Evolutionary conservation across 2,329 filamentous ascomycete species (phyloP), one percentile per base, ranked within the genome.

Genomic region (Diaporthe sp.): DNA sequence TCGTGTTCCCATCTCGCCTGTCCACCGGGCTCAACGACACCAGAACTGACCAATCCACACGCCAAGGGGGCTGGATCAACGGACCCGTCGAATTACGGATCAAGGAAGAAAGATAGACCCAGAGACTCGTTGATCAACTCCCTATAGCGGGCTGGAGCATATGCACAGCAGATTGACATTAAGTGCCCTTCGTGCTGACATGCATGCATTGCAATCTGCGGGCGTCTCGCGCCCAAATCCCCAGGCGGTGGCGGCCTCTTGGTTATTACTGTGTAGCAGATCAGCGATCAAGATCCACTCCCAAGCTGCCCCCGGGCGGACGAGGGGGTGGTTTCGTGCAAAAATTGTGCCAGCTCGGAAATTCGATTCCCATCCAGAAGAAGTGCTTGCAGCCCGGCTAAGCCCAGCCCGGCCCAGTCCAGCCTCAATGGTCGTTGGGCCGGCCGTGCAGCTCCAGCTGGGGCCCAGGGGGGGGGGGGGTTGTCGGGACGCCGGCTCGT

Each of bases 131-230:
- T 44, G 39, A 39, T 39, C 34, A 20, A 28, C 39, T 65, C 60
- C 31, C 60, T 25, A 31, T 65, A 65, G 61, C 25, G 61, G 58
- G 10, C 28, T 65, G 61, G 61, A 47, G 6, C 61, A 34, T 15
- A 49, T 65, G 61, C 61, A 65, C 39, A 49, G 61, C 42, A 65
- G 61, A 65, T 65, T 65, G 31, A 25, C 31, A 39, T 3, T 13
- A 53, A 6, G 13, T 25, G 22, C 49, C n/a, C n/a, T 42, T 22
- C 12, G 13, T 55, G 65, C 65, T 55, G 65, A 70, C 65, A 70
- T 55, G 65, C 65, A 70, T 70, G 34, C 34, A 53, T 34, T 10
- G n/a, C 34, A 70, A 70, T 70, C 65, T 70, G 65, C 49, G 65
- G 63, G 25, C 22, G 25, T 9, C 25, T 22, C 4, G 20, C 34